Base-by-base conservation (phyloP, 495 filamentous ascomycete species). In the Immersiella caudata region DNA sequence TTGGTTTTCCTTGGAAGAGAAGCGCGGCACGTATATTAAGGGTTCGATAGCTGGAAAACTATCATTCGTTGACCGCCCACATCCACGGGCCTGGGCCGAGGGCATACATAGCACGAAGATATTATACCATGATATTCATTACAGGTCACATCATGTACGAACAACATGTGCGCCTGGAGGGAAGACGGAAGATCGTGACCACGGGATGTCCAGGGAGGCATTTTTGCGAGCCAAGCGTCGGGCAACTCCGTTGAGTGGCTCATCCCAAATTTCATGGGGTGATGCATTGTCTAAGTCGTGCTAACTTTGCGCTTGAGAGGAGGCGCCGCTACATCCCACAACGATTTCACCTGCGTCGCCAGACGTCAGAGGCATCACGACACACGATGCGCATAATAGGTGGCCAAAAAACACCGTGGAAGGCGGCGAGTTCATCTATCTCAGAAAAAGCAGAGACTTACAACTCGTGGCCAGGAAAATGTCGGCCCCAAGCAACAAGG, bases 21-120 rank as follows among this genome's bases (percentile, higher is more conserved):
- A 59, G 22, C 24, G 26, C 56, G 56, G 56, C 21, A 59, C 18
- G 56, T 59, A 59, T 57, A 59, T 59, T 27, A 59, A 59, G 56
- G 56, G 56, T 33, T 59, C 25, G 26, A 59, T 59, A 59, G 1
- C 56, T 59, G 9, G 21, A 5, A 29, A 6, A 27, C n/a, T 59
- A 59, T 59, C 7, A 7, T 26, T 59, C 33, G 6, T 33, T 27
- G 27, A 35, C 26, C 22, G 20, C 20, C 7, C 21, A 12, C n/a
- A 26, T 2, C 52, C 52, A 55, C 52, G 52, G 52, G 24, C 21
- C n/a, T 26, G 52, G 52, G 52, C 12, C 52, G 20, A 55, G 21
- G 52, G 52, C 21, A 14, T 55, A 46, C 40, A 46, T 46, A 46
- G 40, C 40, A 46, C 40, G 11, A 46, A 46, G 40, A 2, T 18